phyloP scores from a whole-genome alignment of 1,139 yeast genomes.

The Yamadazyma atmosphaerica region DNA sequence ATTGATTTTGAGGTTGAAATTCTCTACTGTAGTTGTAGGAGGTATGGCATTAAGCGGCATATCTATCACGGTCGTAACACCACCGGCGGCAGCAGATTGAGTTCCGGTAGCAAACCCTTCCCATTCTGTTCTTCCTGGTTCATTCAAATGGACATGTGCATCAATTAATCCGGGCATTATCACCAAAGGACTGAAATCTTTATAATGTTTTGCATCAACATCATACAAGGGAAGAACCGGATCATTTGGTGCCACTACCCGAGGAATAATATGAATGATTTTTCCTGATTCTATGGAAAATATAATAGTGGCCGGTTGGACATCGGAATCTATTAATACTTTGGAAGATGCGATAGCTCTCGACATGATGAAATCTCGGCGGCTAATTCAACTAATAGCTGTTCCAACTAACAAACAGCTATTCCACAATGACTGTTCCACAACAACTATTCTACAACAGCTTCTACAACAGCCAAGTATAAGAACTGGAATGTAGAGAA shows the following conservation, averaged over 20 bases:
- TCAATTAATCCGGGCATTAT: conserved; percentile 92
- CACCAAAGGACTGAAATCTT: conserved; percentile 62
- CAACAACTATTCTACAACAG: too few relatives aligned
- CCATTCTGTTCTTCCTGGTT: conserved; percentile 95
- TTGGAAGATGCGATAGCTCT: conserved; percentile 64
- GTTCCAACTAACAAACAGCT: too few relatives aligned
- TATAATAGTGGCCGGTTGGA: conserved; percentile 67
- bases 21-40: conserved; percentile 83
- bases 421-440: too few relatives aligned
- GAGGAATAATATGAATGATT: conserved; percentile 47
- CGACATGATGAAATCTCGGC: conserved; percentile 37
- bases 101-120: conserved; percentile 95
- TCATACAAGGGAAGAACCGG: conserved; percentile 40
- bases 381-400: neutral
- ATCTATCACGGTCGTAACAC: conserved; percentile 92
- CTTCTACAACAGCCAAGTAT: too few relatives aligned
- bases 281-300: conserved; percentile 66
- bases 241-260: conserved; percentile 15
- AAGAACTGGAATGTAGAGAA: too few relatives aligned
- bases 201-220: conserved; percentile 39
- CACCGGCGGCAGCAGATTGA: conserved; percentile 89
- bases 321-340: conserved; percentile 55
- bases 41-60: conserved; percentile 97
- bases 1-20: conserved; percentile 67
- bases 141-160: conserved; percentile 89